These are phyloP conservation scores for Eucalyptus grandis DNA, from an alignment of 345 rosid species.

Conservation along the genomic window DNA sequence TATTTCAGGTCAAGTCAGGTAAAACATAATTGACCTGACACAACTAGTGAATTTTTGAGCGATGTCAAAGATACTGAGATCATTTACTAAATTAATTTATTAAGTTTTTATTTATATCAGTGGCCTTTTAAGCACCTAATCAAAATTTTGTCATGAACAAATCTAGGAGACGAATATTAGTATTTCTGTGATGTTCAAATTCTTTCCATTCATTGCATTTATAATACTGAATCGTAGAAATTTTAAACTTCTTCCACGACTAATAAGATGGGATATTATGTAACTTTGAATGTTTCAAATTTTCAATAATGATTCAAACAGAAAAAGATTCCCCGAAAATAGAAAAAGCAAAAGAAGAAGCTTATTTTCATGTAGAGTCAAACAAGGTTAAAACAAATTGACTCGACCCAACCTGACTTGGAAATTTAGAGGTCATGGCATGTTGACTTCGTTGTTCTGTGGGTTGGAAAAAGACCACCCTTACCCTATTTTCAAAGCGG, in stretches of 20 bases:
- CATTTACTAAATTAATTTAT: background rate
- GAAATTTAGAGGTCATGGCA: background rate
- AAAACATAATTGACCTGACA: background rate
- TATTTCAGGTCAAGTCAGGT: background rate
- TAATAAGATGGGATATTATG: background rate
- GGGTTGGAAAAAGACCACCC: background rate
- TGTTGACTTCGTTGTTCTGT: background rate
- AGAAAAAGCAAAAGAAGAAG: background rate
- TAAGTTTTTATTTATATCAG: background rate
- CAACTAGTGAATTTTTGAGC: background rate
- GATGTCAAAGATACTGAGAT: background rate
- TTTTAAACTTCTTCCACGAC: background rate
- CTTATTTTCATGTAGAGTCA: background rate
- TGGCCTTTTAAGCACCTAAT: background rate
- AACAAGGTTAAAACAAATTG: background rate
- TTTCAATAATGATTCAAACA: background rate
- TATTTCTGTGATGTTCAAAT: background rate
- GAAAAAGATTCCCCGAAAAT: background rate
- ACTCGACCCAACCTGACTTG: background rate
- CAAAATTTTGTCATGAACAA: background rate
- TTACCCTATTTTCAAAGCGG: background rate
- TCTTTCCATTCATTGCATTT: background rate
- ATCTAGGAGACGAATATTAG: background rate
- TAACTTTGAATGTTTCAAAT: background rate
- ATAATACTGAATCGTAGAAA: background rate